A percentile compares a stretch with the other conserved stretches of the same genome.
Evolutionary conservation across 2,329 filamentous ascomycete species (phyloP).

Genomic region (Phyllosticta ampelicida): DNA sequence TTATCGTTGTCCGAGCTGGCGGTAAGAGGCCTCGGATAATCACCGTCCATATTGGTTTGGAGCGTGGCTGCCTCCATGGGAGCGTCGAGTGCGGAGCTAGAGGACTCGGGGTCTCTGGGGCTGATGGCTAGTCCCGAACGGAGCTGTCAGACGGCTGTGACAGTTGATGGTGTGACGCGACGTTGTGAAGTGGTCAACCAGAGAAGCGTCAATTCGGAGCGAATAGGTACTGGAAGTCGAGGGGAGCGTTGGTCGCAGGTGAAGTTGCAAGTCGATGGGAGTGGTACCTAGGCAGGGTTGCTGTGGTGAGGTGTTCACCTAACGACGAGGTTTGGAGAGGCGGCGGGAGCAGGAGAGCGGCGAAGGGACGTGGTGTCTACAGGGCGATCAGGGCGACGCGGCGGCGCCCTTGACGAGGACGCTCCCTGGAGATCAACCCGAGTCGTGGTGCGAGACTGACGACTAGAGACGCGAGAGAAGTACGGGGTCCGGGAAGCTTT

Average conservation of each 20-base stretch:
- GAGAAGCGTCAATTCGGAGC: background rate
- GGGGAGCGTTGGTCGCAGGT: background rate
- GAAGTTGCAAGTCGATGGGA: background rate
- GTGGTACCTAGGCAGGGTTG: background rate
- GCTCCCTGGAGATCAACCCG: background rate
- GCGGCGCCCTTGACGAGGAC: background rate
- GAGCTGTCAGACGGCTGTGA: background rate
- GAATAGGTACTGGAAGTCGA: background rate
- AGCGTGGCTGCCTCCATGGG: background rate
- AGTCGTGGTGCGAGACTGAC: background rate
- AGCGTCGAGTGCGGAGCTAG: background rate
- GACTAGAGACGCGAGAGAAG: background rate
- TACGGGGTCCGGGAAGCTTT: too few species aligned
- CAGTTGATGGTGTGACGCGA: background rate
- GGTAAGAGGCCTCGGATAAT: constrained; percentile 5
- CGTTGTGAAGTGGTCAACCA: background rate
- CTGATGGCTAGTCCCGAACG: background rate
- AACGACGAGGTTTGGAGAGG: background rate
- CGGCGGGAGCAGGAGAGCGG: background rate
- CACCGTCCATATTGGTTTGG: constrained; percentile 4
- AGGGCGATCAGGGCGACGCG: background rate
- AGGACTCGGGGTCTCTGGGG: background rate
- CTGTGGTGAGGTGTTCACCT: background rate
- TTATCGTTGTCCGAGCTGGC: constrained; percentile 9
- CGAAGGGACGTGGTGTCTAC: background rate